Percentiles rank a stretch among this genome's conserved stretches.
Evolutionary conservation across 805 yeast genomes (phyloP).

Genomic region (Wickerhamiella dianesei): DNA sequence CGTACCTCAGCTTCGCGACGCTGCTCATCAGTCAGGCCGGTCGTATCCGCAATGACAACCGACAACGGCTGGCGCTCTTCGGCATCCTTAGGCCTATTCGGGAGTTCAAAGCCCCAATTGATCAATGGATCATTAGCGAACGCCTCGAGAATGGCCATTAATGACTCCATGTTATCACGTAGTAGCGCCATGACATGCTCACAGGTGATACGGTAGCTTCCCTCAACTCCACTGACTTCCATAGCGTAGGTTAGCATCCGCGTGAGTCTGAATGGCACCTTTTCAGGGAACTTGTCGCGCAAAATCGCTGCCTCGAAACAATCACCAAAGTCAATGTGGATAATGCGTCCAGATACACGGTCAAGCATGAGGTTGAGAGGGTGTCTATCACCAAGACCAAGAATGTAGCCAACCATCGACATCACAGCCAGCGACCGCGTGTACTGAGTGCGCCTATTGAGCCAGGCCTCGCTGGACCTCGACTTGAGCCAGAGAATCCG

Average conservation of each 20-base stretch:
- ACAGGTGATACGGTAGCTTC: slow-evolving; percentile 89
- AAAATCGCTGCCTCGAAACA: slow-evolving; percentile 97
- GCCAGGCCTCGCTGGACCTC: slow-evolving; percentile 93
- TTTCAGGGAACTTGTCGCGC: slow-evolving; percentile 94
- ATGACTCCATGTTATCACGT: slow-evolving; percentile 85
- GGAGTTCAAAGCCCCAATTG: slow-evolving; percentile 96
- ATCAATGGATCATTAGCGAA: slow-evolving; percentile 97
- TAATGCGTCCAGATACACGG: slow-evolving; percentile 84
- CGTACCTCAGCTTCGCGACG: slow-evolving; percentile 27
- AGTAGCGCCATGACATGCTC: slow-evolving; percentile 94
- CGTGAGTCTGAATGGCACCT: slow-evolving; percentile 92
- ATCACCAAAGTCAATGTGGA: slow-evolving; percentile 97
- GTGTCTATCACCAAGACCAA: slow-evolving; percentile 95
- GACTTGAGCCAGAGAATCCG: slow-evolving; percentile 94
- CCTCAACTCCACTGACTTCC: slow-evolving; percentile 98
- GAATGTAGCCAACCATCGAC: slow-evolving; percentile 97
- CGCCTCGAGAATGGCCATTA: slow-evolving; percentile 96
- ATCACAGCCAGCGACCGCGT: slow-evolving; percentile 92
- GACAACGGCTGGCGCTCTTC: slow-evolving; percentile 3
- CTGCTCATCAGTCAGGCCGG: slow-evolving; percentile 17
- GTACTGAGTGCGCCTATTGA: slow-evolving; percentile 90
- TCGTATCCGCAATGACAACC: slow-evolving; percentile 8
- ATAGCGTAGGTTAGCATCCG: slow-evolving; percentile 95
- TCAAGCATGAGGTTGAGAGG: slow-evolving; percentile 95
- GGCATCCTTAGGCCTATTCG: slow-evolving; percentile 31